Evolutionary conservation across 257 asterid species (phyloP).

Genomic region (Solanum bulbocastanum): DNA sequence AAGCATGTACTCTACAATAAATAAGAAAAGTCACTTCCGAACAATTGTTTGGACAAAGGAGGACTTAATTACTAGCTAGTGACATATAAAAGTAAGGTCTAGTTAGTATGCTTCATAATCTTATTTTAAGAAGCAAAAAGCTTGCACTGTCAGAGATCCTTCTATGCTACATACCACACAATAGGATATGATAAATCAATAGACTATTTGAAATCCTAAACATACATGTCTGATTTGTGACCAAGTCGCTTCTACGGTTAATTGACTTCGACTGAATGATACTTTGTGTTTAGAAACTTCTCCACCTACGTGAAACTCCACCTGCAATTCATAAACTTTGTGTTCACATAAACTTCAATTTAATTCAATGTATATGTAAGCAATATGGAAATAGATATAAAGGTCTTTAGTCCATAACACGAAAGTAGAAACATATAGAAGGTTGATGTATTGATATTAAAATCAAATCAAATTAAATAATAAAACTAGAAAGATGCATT

Average conservation of each 20-base stretch:
- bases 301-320: too few relatives aligned
- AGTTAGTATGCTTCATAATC: background rate
- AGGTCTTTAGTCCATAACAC: too few relatives aligned
- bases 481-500: too few relatives aligned
- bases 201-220: background rate
- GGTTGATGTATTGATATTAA: too few relatives aligned
- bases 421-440: too few relatives aligned
- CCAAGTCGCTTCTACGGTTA: constrained; percentile 95
- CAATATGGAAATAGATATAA: too few relatives aligned
- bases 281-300: constrained; percentile 17
- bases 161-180: background rate
- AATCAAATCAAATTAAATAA: too few relatives aligned
- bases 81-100: background rate
- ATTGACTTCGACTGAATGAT: constrained; percentile 88
- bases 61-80: background rate
- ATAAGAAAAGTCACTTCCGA: background rate
- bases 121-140: background rate
- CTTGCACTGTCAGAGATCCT: background rate
- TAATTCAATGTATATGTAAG: background rate
- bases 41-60: background rate
- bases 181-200: background rate
- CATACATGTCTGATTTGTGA: constrained; percentile 88
- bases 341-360: too few relatives aligned
- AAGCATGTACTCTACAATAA: background rate
- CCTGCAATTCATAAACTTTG: too few relatives aligned